Evolutionary conservation across 2,329 filamentous ascomycete species (phyloP), one percentile per base, ranked within the genome.

Genomic region (Paracoccidioides lutzii): DNA sequence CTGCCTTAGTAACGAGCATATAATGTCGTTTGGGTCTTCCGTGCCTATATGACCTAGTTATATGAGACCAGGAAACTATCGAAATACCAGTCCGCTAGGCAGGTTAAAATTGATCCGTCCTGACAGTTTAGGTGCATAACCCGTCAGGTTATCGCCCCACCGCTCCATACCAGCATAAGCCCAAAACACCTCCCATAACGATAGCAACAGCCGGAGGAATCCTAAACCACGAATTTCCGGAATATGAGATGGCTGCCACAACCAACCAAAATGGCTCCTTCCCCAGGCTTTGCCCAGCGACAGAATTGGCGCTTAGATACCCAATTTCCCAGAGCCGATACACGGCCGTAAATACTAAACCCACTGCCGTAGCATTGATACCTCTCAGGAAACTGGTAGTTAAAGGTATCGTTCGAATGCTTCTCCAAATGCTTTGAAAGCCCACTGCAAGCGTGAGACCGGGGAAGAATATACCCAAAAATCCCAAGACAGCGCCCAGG

Each of bases 261-360:
- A 82, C 79, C 15, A 84, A 75, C 79, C 81, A 84, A 79, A 81
- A 84, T 0, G 81, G 80, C 58, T 84, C 81, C 41, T 75, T 71
- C 0, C 70, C 80, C 46, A 84, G 63, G 60, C 77, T 81, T 49
- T 71, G 75, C 0, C 81, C 81, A 2, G 64, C 63, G 55, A 72
- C 69, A 15, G 73, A 75, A 0, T 71, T 69, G 28, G 76, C 68
- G 10, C 78, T 78, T 5, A 85, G 67, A 57, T 76, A 82, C 0
- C 82, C 82, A 60, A 84, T 78, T 67, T 82, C 74, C 79, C 79
- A 83, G 6, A 84, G 67, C 2, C 80, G 71, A 59, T 84, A 84
- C 0, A 85, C 81, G 0, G 81, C 82, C 0, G 81, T 83, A 54
- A 81, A 85, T 0, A 84, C 78, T 40, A 84, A 60, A 0, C 81